A percentile compares a stretch with the other conserved stretches of the same genome.
Conservation (phyloP, 1,139 yeast genomes). For the Saccharomycopsis phalli region DNA sequence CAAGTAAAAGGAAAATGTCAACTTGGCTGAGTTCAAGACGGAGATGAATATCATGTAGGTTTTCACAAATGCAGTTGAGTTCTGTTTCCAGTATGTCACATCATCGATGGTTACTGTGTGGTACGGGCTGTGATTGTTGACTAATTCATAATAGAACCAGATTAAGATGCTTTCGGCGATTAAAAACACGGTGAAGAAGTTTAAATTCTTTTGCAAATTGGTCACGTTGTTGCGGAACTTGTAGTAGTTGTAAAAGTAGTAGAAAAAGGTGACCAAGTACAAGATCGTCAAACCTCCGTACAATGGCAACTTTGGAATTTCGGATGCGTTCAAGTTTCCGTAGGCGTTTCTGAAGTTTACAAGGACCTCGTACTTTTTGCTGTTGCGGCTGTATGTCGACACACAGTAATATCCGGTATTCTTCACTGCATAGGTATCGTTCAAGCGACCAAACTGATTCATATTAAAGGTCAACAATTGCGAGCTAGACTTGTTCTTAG, state of each 20-base stretch:
- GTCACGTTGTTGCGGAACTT: constrained; percentile 81
- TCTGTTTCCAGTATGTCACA: constrained; percentile 29
- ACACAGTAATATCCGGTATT: constrained; percentile 90
- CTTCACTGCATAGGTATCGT: constrained; percentile 53
- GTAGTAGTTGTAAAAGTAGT: constrained; percentile 80
- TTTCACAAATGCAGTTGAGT: constrained; percentile 49
- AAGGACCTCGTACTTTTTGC: constrained; percentile 46
- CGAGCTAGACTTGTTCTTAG: constrained; percentile 34
- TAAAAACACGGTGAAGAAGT: constrained; percentile 76
- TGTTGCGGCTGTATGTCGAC: constrained; percentile 46
- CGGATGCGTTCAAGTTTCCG: constrained; percentile 83
- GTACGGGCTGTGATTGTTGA: constrained; percentile 47
- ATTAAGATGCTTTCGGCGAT: constrained; percentile 79
- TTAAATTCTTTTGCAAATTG: constrained; percentile 83
- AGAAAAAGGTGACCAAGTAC: constrained; percentile 70
- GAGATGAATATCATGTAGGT: constrained; percentile 74
- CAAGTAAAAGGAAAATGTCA: constrained; percentile 83
- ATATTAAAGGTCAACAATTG: constrained; percentile 51
- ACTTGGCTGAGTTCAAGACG: constrained; percentile 67
- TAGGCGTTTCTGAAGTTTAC: constrained; percentile 84
- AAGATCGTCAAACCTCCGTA: constrained; percentile 81
- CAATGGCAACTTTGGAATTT: constrained; percentile 82
- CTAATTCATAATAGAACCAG: constrained; percentile 86
- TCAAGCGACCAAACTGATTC: constrained; percentile 49
- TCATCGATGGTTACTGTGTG: constrained; percentile 22